Base-by-base conservation (phyloP, 1,284 basidiomycete species). In the Trichosporon sp. region DNA sequence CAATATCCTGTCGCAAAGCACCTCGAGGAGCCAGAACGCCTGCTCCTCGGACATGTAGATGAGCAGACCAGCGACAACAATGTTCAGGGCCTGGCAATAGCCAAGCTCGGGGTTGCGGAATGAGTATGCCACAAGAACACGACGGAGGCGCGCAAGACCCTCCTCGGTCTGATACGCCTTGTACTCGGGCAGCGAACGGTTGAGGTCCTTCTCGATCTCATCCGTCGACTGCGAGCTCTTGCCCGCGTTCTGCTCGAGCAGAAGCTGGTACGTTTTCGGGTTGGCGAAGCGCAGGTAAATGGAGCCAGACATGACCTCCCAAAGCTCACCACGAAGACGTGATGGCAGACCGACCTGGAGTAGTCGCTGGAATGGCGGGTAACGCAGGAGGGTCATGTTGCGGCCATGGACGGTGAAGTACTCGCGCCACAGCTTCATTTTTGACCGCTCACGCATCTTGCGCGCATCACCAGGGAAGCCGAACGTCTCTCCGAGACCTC, bases 31-130 rank as follows among this genome's bases (percentile, higher is more conserved):
- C 94, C 95, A 99, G 80, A 99, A 99, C 31, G 94, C 90, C 80
- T 99, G 96, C 76, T 99, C 96, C 81, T 99, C 96, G 11, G 93
- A 96, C 91, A 96, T 94, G 79, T 98, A 99, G 71, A 92, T 95
- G 69, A 65, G 66, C 31, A 67, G 63, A 34, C 63, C 62, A 11
- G 58, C 60, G 27, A 64, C 61, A 34, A 97, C 86, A 63, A 97
- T 97, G 75, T 95, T 95, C 89, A 95, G 90, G 8, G 92, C 92
- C 86, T 95, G 76, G 70, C 79, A 82, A 70, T 73, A 80, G 10
- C 92, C 92, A 19, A 94, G 83, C 74, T 96, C 95, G 0, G 95
- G 95, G 76, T 98, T 98, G 80, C 90, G 91, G 83, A 95, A 95
- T 65, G 94, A 94, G 81, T 98, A 99, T 1, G 96, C 95, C 52